Conservation (phyloP, 2,329 filamentous ascomycete species). For the Keithomyces neogunnii region DNA sequence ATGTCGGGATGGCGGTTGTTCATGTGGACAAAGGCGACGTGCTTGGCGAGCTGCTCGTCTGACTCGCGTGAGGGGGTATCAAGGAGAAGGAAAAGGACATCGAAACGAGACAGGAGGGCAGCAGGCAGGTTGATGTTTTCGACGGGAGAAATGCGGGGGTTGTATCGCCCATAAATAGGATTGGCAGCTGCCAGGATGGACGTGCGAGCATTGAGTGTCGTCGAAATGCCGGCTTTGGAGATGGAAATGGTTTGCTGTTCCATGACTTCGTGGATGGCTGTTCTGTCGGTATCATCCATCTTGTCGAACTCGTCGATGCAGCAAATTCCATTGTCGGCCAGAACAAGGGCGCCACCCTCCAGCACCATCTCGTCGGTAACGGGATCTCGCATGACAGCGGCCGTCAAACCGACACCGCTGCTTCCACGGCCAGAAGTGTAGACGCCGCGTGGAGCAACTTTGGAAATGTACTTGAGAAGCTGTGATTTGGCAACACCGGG, state of each 20-base stretch:
- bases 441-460: constrained; percentile 88
- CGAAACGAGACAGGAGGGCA: constrained; percentile 91
- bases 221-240: constrained; percentile 63
- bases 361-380: constrained; percentile 81
- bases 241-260: constrained; percentile 83
- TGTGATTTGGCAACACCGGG: constrained; percentile 99
- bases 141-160: constrained; percentile 91
- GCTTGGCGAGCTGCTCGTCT: constrained; percentile 88
- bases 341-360: constrained; percentile 69
- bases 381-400: constrained; percentile 75
- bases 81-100: constrained; percentile 91
- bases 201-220: constrained; percentile 87
- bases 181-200: constrained; percentile 95
- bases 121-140: constrained; percentile 99
- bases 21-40: constrained; percentile 97
- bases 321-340: constrained; percentile 78
- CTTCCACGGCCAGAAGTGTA: constrained; percentile 77
- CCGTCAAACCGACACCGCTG: constrained; percentile 74
- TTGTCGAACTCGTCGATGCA: constrained; percentile 86
- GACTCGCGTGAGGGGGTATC: constrained; percentile 85
- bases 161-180: constrained; percentile 95
- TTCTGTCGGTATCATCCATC: constrained; percentile 78
- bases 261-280: constrained; percentile 82
- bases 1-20: constrained; percentile 84
- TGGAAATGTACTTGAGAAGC: constrained; percentile 95